Conservation (phyloP, 2,329 filamentous ascomycete species). For the Pyricularia pennisetigena region DNA sequence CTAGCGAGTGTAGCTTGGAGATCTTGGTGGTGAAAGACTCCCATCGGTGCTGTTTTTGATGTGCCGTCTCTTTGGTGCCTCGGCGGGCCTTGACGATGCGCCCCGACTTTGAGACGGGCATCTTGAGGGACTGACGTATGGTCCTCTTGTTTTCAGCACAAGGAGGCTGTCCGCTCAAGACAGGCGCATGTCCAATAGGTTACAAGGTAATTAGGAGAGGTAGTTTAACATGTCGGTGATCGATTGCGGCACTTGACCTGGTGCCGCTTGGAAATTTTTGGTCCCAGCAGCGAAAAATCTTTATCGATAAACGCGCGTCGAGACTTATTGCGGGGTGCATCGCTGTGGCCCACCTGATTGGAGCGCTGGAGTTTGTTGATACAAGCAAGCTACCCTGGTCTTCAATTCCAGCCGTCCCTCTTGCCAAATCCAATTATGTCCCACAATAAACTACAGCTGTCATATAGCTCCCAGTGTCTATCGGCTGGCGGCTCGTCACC, state of each 20-base stretch:
- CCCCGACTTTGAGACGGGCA: constrained; percentile 54
- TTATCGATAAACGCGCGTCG: background rate
- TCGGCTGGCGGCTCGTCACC: no score
- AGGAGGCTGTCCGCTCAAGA: background rate
- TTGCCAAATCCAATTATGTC: no score
- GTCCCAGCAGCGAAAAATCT: background rate
- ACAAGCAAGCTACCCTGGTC: background rate
- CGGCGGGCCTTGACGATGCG: constrained; percentile 61
- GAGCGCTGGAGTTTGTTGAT: background rate
- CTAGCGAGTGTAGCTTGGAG: constrained; percentile 77
- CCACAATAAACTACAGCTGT: no score
- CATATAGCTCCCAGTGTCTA: no score
- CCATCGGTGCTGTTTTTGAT: constrained; percentile 79
- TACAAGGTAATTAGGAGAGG: background rate
- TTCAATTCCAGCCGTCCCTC: no score
- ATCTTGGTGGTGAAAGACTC: constrained; percentile 87
- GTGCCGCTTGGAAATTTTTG: background rate
- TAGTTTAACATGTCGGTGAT: background rate
- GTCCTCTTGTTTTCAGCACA: background rate
- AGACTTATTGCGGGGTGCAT: background rate
- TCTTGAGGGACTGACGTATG: constrained; percentile 25
- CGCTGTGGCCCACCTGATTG: background rate
- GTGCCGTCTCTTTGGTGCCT: constrained; percentile 59
- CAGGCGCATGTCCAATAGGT: background rate
- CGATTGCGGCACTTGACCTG: background rate